These are phyloP conservation scores for Aspergillus mulundensis DNA, from an alignment of 495 filamentous ascomycete species.

Conservation along the genomic window DNA sequence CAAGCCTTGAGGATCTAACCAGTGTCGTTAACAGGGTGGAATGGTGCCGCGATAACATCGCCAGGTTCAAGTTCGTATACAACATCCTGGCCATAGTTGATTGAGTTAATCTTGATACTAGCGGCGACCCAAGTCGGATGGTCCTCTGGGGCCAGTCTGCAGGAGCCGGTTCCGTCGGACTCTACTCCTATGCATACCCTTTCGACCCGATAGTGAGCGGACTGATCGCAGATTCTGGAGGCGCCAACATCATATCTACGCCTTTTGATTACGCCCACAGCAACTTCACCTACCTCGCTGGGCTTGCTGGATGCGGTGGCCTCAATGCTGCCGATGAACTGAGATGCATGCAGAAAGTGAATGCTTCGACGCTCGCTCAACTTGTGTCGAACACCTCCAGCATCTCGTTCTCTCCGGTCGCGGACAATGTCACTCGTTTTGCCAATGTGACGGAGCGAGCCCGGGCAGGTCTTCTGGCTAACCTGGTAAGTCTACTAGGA, in stretches of 20 bases:
- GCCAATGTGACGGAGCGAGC: slow-evolving; percentile 15
- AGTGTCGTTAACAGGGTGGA: no score
- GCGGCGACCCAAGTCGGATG: slow-evolving; percentile 33
- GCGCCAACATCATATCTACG: background rate
- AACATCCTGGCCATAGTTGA: background rate
- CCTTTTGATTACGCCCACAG: slow-evolving; percentile 7
- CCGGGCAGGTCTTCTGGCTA: slow-evolving; percentile 3
- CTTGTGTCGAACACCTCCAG: slow-evolving; percentile 9
- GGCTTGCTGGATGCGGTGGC: slow-evolving; percentile 11
- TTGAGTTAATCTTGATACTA: slow-evolving; percentile 37
- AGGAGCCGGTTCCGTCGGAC: slow-evolving; percentile 27
- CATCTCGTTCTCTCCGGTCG: slow-evolving; percentile 14
- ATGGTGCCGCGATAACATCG: no score
- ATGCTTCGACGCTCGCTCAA: slow-evolving; percentile 8
- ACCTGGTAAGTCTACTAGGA: no score
- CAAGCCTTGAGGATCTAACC: no score
- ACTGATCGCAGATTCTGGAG: slow-evolving; percentile 15
- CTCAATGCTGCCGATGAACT: slow-evolving; percentile 11
- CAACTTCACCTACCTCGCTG: slow-evolving; percentile 19
- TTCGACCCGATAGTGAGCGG: slow-evolving; percentile 10
- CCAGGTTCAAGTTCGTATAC: no score
- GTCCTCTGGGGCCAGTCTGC: slow-evolving; percentile 35
- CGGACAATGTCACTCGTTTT: slow-evolving; percentile 16
- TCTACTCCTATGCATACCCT: slow-evolving; percentile 24
- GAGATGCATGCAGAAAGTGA: slow-evolving; percentile 12